These are phyloP conservation scores for Ogataea neopini DNA, from an alignment of 805 yeast species.

Conservation along the genomic window DNA sequence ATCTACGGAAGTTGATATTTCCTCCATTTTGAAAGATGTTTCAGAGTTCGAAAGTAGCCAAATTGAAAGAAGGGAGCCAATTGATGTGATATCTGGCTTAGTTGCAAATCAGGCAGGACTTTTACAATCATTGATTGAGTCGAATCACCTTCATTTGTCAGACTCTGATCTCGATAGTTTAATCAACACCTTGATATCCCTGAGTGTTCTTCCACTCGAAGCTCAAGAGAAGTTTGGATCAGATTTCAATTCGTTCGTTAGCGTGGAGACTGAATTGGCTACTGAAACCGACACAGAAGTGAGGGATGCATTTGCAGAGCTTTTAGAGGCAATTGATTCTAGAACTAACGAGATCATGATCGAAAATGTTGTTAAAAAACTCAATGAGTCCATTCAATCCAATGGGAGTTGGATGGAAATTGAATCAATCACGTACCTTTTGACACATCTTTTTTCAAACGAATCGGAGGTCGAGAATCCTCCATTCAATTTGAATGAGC, in stretches of 20 bases:
- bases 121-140: conserved; percentile 30
- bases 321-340: conserved; percentile 49
- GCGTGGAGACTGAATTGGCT: conserved; percentile 71
- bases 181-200: conserved; percentile 34
- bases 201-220: conserved; percentile 45
- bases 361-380: conserved; percentile 20
- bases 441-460: conserved; percentile 46
- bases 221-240: conserved; percentile 49
- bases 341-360: conserved; percentile 38
- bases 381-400: conserved; percentile 12
- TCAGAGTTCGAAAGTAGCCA: conserved; percentile 22
- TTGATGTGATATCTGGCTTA: conserved; percentile 19
- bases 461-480: conserved; percentile 29
- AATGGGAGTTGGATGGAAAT: conserved; percentile 31
- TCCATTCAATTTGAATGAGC: conserved; percentile 24
- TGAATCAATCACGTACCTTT: conserved; percentile 44
- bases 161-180: conserved; percentile 23
- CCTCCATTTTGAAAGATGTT: conserved; percentile 23
- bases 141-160: conserved; percentile 17
- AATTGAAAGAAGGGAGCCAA: conserved; percentile 27
- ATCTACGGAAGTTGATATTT: background rate
- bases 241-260: conserved; percentile 70
- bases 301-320: conserved; percentile 63
- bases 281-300: conserved; percentile 44
- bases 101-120: conserved; percentile 35